Percentiles rank a stretch among this genome's conserved stretches.
Evolutionary conservation across 306 rosid species (phyloP).

Genomic region (Abrus pulchellus): DNA sequence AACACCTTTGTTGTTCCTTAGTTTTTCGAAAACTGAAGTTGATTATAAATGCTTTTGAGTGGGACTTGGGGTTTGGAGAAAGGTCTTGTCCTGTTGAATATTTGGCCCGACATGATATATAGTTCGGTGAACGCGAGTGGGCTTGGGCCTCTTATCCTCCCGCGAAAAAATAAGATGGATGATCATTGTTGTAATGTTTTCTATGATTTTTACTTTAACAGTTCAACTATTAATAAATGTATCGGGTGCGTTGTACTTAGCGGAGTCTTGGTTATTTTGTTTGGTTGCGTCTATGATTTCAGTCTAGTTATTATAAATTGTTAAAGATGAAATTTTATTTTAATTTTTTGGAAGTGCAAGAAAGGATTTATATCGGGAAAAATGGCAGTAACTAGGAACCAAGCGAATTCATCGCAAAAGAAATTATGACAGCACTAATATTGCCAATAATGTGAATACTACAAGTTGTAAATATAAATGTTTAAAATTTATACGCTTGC

Average conservation of each 20-base stretch:
- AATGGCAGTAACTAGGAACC: not conserved
- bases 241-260: not conserved
- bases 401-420: not conserved
- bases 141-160: not conserved
- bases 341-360: not conserved
- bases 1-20: not conserved
- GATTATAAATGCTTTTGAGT: not conserved
- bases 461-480: too few species aligned
- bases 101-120: not conserved
- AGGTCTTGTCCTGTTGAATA: not conserved
- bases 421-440: not conserved
- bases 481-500: not conserved
- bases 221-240: not conserved
- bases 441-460: not conserved
- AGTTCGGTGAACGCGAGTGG: conserved; percentile 7
- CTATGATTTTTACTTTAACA: not conserved
- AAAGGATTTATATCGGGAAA: not conserved
- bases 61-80: not conserved
- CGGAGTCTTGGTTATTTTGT: not conserved
- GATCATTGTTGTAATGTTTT: not conserved
- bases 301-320: not conserved
- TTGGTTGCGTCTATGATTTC: not conserved
- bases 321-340: not conserved
- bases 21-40: not conserved
- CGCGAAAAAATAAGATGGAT: not conserved